Conservation (phyloP, 352 stramenopile species). For the Peronospora belbahrii region DNA sequence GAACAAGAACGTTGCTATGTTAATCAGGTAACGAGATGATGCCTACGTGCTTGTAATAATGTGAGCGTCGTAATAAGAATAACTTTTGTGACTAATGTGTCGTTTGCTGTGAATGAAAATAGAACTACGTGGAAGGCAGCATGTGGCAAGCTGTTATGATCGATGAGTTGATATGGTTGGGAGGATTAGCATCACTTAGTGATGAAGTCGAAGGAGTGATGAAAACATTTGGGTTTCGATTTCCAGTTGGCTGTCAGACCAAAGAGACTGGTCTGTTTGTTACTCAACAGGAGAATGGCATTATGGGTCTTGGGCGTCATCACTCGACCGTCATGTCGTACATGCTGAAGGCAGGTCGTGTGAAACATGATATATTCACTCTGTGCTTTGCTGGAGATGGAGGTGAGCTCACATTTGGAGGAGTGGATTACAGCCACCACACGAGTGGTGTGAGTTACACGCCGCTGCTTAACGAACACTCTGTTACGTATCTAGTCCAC, state of each 20-base stretch:
- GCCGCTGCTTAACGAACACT: constrained; percentile 38
- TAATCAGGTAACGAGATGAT: constrained; percentile 40
- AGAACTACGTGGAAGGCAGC: constrained; percentile 85
- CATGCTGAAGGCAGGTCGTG: constrained; percentile 45
- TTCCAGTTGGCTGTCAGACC: constrained; percentile 73
- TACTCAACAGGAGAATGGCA: constrained; percentile 84
- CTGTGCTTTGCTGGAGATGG: constrained; percentile 69
- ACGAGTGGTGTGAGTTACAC: constrained; percentile 56
- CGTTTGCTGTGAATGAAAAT: neutral
- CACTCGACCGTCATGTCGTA: constrained; percentile 59
- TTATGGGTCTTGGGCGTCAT: constrained; percentile 81
- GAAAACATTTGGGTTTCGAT: constrained; percentile 59
- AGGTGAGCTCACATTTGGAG: constrained; percentile 71
- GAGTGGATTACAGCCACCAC: constrained; percentile 71
- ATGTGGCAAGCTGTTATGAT: constrained; percentile 80
- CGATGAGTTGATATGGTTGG: constrained; percentile 74
- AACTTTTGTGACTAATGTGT: neutral
- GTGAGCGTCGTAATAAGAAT: neutral
- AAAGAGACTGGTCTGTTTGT: constrained; percentile 82
- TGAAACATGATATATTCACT: constrained; percentile 67
- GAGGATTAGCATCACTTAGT: constrained; percentile 37
- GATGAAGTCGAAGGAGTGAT: constrained; percentile 42
- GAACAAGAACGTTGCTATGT: constrained; percentile 62
- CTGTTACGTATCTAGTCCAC: constrained; percentile 70
- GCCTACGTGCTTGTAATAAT: neutral